Evolutionary conservation across 768 basidiomycete species (phyloP).

Genomic region (Hypsizygus marmoreus): DNA sequence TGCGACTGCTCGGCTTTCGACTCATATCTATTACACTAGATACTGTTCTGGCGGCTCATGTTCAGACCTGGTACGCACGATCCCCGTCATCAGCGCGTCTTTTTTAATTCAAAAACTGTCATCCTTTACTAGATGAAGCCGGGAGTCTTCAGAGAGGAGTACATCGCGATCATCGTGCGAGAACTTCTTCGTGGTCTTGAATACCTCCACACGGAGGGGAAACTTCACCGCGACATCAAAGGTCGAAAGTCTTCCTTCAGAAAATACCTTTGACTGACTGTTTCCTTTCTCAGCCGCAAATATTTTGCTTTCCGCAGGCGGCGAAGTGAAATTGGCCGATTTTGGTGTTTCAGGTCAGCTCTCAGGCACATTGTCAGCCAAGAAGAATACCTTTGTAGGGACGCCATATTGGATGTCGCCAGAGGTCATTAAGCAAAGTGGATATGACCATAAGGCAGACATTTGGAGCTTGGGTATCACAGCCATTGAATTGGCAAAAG

Average conservation of each 20-base stretch:
- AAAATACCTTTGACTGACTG: no score
- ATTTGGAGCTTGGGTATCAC: constrained; percentile 99
- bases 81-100: constrained; percentile 6
- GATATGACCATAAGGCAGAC: constrained; percentile 98
- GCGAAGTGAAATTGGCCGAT: constrained; percentile 97
- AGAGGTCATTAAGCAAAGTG: constrained; percentile 99
- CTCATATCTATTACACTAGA: constrained; percentile 36
- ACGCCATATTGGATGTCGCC: constrained; percentile 99
- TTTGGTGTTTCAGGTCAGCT: constrained; percentile 99
- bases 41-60: constrained; percentile 99
- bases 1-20: constrained; percentile 9
- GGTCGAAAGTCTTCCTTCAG: constrained; percentile 51
- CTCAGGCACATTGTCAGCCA: constrained; percentile 87
- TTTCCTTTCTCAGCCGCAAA: constrained; percentile 75
- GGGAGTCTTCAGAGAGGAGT: constrained; percentile 96
- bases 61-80: constrained; percentile 79
- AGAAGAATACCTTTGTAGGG: constrained; percentile 98
- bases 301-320: constrained; percentile 87
- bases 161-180: constrained; percentile 94
- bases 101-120: constrained; percentile 16
- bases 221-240: constrained; percentile 99
- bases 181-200: constrained; percentile 92
- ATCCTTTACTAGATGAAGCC: constrained; percentile 83
- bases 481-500: constrained; percentile 95
- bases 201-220: constrained; percentile 94